These are phyloP conservation scores for Chaetoceros tenuissimus DNA, from an alignment of 108 stramenopile species.

Conservation along the genomic window DNA sequence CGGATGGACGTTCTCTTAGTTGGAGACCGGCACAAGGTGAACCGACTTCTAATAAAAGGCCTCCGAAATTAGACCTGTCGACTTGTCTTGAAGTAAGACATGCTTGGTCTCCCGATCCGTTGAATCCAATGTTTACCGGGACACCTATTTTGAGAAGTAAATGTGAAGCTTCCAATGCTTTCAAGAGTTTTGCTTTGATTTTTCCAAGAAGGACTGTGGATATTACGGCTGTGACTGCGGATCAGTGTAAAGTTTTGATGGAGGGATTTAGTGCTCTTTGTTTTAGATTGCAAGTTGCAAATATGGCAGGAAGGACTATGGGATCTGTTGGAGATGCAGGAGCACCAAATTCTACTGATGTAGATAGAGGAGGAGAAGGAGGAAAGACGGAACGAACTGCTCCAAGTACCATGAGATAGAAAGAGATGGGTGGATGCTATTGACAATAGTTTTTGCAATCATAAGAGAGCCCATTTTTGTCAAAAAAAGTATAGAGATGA, in stretches of 20 bases:
- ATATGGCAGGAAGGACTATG: conserved; percentile 39
- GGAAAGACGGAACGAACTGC: not conserved
- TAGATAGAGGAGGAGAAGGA: conserved; percentile 9
- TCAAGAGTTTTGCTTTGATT: conserved; percentile 82
- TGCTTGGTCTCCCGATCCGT: conserved; percentile 86
- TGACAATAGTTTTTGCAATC: too few species aligned
- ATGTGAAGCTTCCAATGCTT: conserved; percentile 85
- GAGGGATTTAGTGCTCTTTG: conserved; percentile 85
- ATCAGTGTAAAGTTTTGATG: conserved; percentile 89
- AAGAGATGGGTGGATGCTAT: too few species aligned
- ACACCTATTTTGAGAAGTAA: conserved; percentile 81
- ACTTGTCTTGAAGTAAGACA: conserved; percentile 81
- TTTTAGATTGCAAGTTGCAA: conserved; percentile 82
- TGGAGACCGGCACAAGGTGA: conserved; percentile 87
- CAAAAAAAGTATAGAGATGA: too few species aligned
- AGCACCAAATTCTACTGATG: too few species aligned
- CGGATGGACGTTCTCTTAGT: conserved; percentile 70
- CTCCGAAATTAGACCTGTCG: conserved; percentile 78
- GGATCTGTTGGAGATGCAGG: too few species aligned
- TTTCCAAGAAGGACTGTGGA: conserved; percentile 83
- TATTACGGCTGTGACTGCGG: conserved; percentile 85
- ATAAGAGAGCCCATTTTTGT: too few species aligned
- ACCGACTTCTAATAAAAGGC: conserved; percentile 55
- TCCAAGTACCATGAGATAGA: too few species aligned
- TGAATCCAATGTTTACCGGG: conserved; percentile 84